A percentile compares a stretch with the other conserved stretches of the same genome.
phyloP scores from a whole-genome alignment of 495 filamentous ascomycete species.

The Neurospora intermedia region DNA sequence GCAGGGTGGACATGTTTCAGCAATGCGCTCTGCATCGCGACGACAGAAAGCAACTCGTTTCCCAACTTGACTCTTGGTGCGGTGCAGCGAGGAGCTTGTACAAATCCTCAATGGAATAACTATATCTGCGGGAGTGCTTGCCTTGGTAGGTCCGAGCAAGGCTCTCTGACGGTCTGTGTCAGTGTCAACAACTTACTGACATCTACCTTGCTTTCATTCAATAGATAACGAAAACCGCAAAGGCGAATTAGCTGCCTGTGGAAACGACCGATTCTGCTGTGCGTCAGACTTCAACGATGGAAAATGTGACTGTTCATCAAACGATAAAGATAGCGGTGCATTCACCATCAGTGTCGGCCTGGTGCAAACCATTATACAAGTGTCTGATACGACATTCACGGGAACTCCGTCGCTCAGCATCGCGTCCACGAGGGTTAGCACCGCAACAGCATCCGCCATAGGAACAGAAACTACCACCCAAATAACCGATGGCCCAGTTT shows the following conservation, averaged over 20 bases:
- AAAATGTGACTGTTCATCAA: constrained; percentile 17
- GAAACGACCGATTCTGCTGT: constrained; percentile 22
- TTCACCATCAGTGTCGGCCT: constrained; percentile 12
- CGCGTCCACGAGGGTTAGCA: neutral
- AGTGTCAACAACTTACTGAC: no score
- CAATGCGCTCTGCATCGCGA: constrained; percentile 24
- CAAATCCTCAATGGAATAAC: constrained; percentile 22
- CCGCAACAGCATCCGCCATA: neutral
- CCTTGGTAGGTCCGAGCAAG: constrained; percentile 11
- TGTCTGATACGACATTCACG: constrained; percentile 8
- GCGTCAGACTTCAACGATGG: constrained; percentile 12
- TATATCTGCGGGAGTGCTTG: constrained; percentile 23
- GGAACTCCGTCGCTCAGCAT: constrained; percentile 5
- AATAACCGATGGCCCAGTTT: no score
- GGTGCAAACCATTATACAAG: constrained; percentile 22
- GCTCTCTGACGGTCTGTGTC: neutral
- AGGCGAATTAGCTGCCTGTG: constrained; percentile 18
- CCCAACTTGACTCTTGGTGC: constrained; percentile 15
- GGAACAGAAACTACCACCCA: neutral
- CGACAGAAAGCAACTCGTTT: constrained; percentile 10
- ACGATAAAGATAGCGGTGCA: constrained; percentile 6
- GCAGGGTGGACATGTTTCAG: constrained; percentile 27
- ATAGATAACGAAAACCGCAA: constrained; percentile 8
- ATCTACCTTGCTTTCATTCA: neutral
- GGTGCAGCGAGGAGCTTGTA: constrained; percentile 19